These are phyloP conservation scores for Coemansia asiatica DNA, from an alignment of 192 early-diverging fungal species.

Conservation along the genomic window DNA sequence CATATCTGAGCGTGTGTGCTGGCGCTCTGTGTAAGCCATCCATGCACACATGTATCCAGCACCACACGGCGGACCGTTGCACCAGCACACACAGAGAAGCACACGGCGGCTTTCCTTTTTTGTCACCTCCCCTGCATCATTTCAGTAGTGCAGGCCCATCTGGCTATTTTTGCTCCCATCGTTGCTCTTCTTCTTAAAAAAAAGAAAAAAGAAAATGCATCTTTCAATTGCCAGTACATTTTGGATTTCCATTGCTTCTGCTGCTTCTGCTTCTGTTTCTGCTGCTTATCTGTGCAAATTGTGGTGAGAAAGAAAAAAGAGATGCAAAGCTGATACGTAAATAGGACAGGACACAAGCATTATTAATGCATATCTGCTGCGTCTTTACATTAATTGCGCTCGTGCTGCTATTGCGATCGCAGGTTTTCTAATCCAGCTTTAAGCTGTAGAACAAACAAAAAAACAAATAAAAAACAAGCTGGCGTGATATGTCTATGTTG, in stretches of 20 bases:
- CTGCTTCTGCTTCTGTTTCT: no score
- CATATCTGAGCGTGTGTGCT: background rate
- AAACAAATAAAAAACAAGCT: background rate
- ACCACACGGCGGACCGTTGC: background rate
- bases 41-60: background rate
- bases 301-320: background rate
- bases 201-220: background rate
- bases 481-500: background rate
- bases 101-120: background rate
- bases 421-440: background rate
- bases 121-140: background rate
- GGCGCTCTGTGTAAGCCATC: background rate
- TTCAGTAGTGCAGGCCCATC: background rate
- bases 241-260: background rate
- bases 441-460: background rate
- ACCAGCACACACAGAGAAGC: background rate
- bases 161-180: background rate
- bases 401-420: background rate
- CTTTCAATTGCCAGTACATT: background rate
- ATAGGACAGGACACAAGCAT: background rate
- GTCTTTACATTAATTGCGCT: constrained; percentile 2
- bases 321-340: background rate
- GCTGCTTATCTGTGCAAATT: background rate
- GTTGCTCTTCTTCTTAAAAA: background rate
- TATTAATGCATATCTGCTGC: background rate